Conservation (phyloP, 441 rosid genomes). For the Populus hybrid region DNA sequence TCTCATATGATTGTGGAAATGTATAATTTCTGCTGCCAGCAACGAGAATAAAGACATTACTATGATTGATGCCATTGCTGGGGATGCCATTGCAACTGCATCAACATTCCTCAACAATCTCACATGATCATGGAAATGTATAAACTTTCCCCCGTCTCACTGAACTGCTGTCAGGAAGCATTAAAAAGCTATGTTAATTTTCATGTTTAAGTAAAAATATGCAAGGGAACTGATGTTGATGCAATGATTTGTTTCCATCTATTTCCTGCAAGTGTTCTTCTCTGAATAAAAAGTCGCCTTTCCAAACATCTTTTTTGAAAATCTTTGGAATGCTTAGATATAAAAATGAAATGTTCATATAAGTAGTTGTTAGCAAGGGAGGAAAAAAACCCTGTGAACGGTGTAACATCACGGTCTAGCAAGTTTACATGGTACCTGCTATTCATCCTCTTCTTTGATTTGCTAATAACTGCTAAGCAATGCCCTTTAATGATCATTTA, state of each 20-base stretch:
- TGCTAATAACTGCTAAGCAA: background rate
- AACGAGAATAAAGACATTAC: too few species aligned
- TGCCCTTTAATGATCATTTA: background rate
- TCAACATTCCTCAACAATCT: too few species aligned
- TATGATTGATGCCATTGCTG: too few species aligned
- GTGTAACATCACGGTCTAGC: background rate
- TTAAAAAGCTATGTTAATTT: background rate
- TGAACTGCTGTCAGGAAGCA: constrained; percentile 1
- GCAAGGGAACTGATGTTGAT: background rate
- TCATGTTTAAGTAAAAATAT: background rate
- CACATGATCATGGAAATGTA: too few species aligned
- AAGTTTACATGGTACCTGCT: background rate
- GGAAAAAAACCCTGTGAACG: background rate
- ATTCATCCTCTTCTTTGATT: background rate
- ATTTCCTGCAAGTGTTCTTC: background rate
- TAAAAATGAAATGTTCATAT: background rate
- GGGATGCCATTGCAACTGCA: too few species aligned
- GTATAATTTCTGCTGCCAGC: too few species aligned
- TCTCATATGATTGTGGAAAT: too few species aligned
- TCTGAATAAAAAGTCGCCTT: background rate
- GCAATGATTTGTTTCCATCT: background rate
- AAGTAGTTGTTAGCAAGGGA: background rate
- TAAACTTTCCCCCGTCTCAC: too few species aligned
- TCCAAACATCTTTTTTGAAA: too few species aligned
- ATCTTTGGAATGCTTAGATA: too few species aligned